These are phyloP conservation scores for Symmetrospora coprosmae DNA, from an alignment of 768 basidiomycete genomes.

Conservation along the genomic window DNA sequence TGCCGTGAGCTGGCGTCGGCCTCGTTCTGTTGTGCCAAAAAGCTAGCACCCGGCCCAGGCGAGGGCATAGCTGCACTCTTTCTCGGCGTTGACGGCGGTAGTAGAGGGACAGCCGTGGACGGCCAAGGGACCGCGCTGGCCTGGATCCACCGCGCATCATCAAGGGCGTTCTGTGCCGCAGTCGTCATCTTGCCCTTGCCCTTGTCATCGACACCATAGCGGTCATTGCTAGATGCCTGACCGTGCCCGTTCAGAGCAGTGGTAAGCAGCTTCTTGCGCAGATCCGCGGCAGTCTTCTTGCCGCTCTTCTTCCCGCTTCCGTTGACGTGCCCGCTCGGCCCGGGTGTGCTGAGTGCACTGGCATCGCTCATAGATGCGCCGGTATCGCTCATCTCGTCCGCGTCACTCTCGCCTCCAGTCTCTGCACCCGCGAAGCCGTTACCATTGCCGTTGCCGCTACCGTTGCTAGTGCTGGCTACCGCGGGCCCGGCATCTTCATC, in stretches of 20 bases:
- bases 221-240: conserved; percentile 31
- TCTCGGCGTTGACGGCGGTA: background rate
- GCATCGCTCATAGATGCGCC: conserved; percentile 23
- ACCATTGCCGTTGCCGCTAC: no score
- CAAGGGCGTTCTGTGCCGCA: conserved; percentile 21
- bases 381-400: conserved; percentile 40
- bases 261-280: conserved; percentile 65
- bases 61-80: conserved; percentile 3
- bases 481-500: no score
- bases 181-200: conserved; percentile 34
- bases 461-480: no score
- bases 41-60: background rate
- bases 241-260: conserved; percentile 45
- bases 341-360: conserved; percentile 22
- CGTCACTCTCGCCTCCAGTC: conserved; percentile 52
- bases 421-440: conserved; percentile 52
- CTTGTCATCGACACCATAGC: conserved; percentile 39
- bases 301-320: conserved; percentile 32
- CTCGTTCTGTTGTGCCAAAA: background rate
- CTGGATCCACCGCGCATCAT: conserved; percentile 32
- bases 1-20: background rate
- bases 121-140: conserved; percentile 18
- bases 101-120: background rate
- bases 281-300: conserved; percentile 45
- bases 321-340: background rate